Evolutionary conservation across 129 eudicot genomes (phyloP).

Genomic region (Lonicera japonica): DNA sequence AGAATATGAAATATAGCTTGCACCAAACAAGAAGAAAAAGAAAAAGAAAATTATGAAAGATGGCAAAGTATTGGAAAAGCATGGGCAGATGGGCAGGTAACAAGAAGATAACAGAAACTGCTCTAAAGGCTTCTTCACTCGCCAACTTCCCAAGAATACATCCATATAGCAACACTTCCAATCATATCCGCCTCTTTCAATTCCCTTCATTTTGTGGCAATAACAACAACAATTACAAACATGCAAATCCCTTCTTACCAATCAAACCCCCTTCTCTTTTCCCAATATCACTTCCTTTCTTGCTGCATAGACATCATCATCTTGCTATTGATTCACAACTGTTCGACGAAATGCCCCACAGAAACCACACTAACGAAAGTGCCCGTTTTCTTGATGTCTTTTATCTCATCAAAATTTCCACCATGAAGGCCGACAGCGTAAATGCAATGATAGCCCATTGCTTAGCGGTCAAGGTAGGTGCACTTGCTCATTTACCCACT

Average conservation of each 20-base stretch:
- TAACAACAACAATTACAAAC: too few relatives aligned
- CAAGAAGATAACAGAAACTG: background rate
- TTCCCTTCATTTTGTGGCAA: too few relatives aligned
- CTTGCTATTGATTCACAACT: constrained; percentile 12
- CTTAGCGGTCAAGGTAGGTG: constrained; percentile 43
- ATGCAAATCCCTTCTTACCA: constrained; percentile 12
- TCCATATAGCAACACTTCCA: background rate
- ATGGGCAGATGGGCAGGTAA: background rate
- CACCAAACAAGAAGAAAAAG: too few relatives aligned
- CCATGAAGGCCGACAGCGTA: constrained; percentile 13
- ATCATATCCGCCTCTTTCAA: background rate
- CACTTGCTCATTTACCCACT: constrained; percentile 38
- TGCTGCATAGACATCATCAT: background rate
- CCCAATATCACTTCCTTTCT: constrained; percentile 5
- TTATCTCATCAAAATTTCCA: constrained; percentile 31
- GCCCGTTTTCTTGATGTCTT: constrained; percentile 30
- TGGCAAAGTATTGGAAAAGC: background rate
- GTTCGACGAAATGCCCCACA: constrained; percentile 48
- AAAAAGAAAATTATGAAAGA: too few relatives aligned
- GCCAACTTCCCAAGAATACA: background rate
- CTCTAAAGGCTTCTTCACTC: too few relatives aligned
- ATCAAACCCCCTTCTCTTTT: constrained; percentile 6
- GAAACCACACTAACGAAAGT: constrained; percentile 10
- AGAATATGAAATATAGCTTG: too few relatives aligned
- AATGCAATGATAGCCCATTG: constrained; percentile 35